A percentile compares a stretch with the other conserved stretches of the same genome.
phyloP scores from a whole-genome alignment of 345 rosid genomes.

The Aurinia saxatilis region DNA sequence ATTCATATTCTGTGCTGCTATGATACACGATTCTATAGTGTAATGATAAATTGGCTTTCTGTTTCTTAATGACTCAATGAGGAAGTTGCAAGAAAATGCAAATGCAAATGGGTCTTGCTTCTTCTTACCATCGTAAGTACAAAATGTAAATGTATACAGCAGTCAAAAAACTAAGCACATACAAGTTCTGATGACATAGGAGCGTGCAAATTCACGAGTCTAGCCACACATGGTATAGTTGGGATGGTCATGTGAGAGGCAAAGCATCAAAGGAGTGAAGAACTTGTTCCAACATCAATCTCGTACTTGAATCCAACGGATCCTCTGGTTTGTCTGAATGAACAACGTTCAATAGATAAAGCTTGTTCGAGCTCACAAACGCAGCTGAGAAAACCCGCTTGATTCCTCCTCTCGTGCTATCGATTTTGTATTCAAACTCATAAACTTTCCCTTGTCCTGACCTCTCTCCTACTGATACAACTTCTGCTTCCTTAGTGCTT shows the following conservation, averaged over 20 bases:
- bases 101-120: no score
- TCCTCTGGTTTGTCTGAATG: slow-evolving; percentile 71
- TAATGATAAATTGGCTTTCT: no score
- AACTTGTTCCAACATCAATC: slow-evolving; percentile 56
- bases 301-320: slow-evolving; percentile 57
- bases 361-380: slow-evolving; percentile 69
- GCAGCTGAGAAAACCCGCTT: slow-evolving; percentile 82
- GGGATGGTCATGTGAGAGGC: slow-evolving; percentile 1
- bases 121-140: no score
- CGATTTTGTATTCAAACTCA: slow-evolving; percentile 74
- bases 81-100: no score
- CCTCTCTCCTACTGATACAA: slow-evolving; percentile 66
- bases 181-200: no score
- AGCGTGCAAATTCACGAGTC: no score
- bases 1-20: no score
- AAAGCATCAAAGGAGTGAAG: slow-evolving; percentile 68
- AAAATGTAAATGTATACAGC: no score
- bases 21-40: no score
- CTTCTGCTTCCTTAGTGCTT: slow-evolving; percentile 71
- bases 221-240: not conserved
- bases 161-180: no score
- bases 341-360: slow-evolving; percentile 61
- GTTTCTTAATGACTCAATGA: no score
- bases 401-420: slow-evolving; percentile 82
- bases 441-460: slow-evolving; percentile 59